Evolutionary conservation across 331 rosid species (phyloP), one percentile per base, ranked within the genome.

Genomic region (Prunus yedoensis): DNA sequence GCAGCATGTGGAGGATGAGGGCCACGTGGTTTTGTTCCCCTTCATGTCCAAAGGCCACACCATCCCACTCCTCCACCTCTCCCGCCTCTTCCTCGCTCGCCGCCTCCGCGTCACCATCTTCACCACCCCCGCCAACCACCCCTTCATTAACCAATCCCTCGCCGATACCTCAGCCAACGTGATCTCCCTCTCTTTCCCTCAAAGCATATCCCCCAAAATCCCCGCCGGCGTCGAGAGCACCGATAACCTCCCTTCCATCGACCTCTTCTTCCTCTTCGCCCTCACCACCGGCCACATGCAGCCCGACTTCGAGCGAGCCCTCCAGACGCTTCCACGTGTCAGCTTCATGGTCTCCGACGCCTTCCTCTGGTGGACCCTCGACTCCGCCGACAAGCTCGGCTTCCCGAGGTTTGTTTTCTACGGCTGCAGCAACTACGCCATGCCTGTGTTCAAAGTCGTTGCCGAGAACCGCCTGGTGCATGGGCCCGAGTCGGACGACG

Each of bases 31-130:
- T 77, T 14, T 88, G 1, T 87, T 87, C 52, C 90, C 95, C 0
- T 89, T 89, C 85, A 87, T 87, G 97, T 62, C 97, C 11, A 89
- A 91, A 86, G 93, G 93, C 70, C 97, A 91, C 74, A 89, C 86
- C 54, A 70, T 89, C 41, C 97, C 97, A 10, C 84, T 89, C 81
- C 93, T 89, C 63, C 86, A 86, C 18, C 79, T 91, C 12, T 74
- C 88, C 70, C 81, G 52, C 65, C 77, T 85, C 80, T 85, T 89
- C 79, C 87, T 77, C 57, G 47, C 41, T 9, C 90, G 88, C 30
- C 14, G 53, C 69, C 56, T 64, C 13, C 3, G 71, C 0, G 79
- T 87, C 72, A 87, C 90, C 72, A 3, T 88, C 68, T 30, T 89
- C 82, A 85, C 95, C 61, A 89, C 93, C 75, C 47, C 84, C 0